Evolutionary conservation across 179 eudicot species (phyloP).

Genomic region (Camellia oleifera): DNA sequence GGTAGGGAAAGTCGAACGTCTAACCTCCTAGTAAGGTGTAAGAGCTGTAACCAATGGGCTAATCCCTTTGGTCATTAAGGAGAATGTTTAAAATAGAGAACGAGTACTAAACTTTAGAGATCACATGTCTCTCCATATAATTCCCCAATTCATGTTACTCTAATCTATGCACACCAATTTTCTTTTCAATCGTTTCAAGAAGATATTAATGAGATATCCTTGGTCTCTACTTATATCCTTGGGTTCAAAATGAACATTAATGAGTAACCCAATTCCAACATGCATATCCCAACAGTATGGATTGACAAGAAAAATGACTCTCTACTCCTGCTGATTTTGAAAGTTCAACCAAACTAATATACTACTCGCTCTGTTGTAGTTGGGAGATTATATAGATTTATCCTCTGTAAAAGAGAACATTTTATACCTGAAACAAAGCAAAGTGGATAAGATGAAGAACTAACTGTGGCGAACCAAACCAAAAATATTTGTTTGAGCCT

Average conservation of each 20-base stretch:
- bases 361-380: neutral
- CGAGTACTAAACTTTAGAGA: too few relatives aligned
- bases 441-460: constrained; percentile 22
- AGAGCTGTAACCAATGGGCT: too few relatives aligned
- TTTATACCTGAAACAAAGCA: constrained; percentile 21
- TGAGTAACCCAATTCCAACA: too few relatives aligned
- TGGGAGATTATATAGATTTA: neutral
- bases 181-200: too few relatives aligned
- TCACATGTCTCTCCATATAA: neutral
- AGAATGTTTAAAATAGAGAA: too few relatives aligned
- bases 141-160: neutral
- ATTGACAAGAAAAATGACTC: neutral
- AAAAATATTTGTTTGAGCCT: constrained; percentile 60
- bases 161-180: neutral
- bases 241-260: too few relatives aligned
- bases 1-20: too few relatives aligned
- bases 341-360: neutral
- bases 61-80: too few relatives aligned
- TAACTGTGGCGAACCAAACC: constrained; percentile 42
- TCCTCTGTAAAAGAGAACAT: neutral
- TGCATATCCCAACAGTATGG: neutral
- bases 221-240: too few relatives aligned
- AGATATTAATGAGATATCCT: neutral
- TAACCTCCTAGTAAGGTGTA: too few relatives aligned
- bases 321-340: neutral